Base-by-base conservation (phyloP, 1,284 basidiomycete species). In the Amylostereum areolatum region DNA sequence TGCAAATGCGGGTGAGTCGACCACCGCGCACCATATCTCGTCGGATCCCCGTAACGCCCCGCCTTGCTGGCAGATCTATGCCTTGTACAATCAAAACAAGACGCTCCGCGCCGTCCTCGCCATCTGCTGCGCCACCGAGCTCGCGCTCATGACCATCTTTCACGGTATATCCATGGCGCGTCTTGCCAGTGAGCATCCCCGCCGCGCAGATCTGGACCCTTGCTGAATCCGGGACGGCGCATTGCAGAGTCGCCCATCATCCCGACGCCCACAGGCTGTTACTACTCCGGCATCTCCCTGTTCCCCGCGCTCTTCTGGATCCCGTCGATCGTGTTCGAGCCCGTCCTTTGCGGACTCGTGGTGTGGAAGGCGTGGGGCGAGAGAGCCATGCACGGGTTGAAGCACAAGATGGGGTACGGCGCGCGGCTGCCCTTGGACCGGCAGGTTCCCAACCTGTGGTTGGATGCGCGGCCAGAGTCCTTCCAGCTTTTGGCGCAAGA, bases 291-390 rank as follows among this genome's bases (percentile, higher is more conserved):
- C 7, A 43, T 63, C 25, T 46, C 57, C 18, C 55, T 49, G 3
- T 32, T 58, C 10, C 60, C 62, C 4, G 57, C 59, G 0, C 44
- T 62, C 2, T 59, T 64, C 45, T 64, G 62, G 59, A 51, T 59
- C 1, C 61, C 63, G 25, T 59, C 58, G 3, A 47, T 64, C 8
- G 35, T 62, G 4, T 56, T 55, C 18, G 62, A 64, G 39, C 62
- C 61, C 2, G 49, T 63, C 12, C 51, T 64, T 32, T 62, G 57
- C 30, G 42, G 44, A n/a, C 54, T 64, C 12, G 63, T 62, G 7
- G 45, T 60, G 4, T 58, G 55, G 47, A 59, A 61, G 41, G 59
- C 58, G 4, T 57, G 54, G 53, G 53, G 42, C 9, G 44, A 45
- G n/a, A 40, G 42, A 5, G 5, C 40, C 4, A 30, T 45, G 12